Evolutionary conservation across 2,329 filamentous ascomycete genomes (phyloP).

Genomic region (Fusarium sp.): DNA sequence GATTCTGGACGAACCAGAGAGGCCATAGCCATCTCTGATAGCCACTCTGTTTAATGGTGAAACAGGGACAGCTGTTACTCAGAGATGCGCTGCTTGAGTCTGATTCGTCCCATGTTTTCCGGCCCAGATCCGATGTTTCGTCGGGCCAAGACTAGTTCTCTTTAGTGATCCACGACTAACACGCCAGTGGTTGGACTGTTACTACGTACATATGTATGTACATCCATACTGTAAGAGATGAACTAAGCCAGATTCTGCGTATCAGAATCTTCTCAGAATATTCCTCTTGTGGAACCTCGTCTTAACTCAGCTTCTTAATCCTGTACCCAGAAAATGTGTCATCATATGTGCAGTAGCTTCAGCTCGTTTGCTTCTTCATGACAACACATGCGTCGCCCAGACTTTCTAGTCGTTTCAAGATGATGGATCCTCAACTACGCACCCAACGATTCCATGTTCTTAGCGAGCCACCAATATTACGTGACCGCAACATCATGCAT

Average conservation of each 20-base stretch:
- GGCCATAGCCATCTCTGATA: background rate
- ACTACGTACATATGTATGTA: background rate
- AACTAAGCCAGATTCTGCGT: background rate
- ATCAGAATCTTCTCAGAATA: constrained; percentile 8
- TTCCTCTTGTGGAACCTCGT: constrained; percentile 29
- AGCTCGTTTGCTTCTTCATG: constrained; percentile 12
- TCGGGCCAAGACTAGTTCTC: constrained; percentile 9
- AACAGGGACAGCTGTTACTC: constrained; percentile 31
- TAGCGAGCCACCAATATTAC: constrained; percentile 20
- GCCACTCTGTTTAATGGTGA: constrained; percentile 20
- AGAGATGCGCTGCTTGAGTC: constrained; percentile 10
- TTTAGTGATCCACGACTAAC: constrained; percentile 11
- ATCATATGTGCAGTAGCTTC: constrained; percentile 32
- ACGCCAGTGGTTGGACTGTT: constrained; percentile 10
- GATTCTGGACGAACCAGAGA: constrained; percentile 6
- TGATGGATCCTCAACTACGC: constrained; percentile 21
- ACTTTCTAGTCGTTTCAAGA: constrained; percentile 31
- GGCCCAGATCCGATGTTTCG: constrained; percentile 21
- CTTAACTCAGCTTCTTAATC: constrained; percentile 12
- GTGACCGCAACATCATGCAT: constrained; percentile 17
- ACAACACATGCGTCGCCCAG: constrained; percentile 38
- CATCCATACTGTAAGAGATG: background rate
- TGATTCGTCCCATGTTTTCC: constrained; percentile 37
- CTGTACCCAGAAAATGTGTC: constrained; percentile 31
- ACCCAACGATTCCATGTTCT: constrained; percentile 15